Conservation (phyloP, 2,329 filamentous ascomycete species). For the Hypoxylon rubiginosum region DNA sequence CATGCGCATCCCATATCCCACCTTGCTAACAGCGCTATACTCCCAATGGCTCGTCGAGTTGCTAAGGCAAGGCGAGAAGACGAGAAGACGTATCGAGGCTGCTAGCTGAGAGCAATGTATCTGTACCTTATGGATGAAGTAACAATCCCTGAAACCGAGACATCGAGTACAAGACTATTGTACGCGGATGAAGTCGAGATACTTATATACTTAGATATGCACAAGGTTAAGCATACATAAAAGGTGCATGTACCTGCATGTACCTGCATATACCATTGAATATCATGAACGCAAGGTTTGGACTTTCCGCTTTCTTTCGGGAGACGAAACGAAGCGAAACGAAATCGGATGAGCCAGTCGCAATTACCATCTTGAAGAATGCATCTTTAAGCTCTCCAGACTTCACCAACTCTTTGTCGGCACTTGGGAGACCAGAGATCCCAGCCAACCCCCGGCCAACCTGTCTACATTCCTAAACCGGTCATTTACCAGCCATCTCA, state of each 20-base stretch:
- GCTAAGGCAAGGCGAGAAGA: conserved; percentile 3
- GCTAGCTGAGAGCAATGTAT: conserved; percentile 20
- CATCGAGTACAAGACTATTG: conserved; percentile 22
- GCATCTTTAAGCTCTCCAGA: conserved; percentile 3
- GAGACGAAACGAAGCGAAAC: background rate
- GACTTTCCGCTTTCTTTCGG: background rate
- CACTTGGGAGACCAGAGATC: background rate
- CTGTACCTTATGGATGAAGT: conserved; percentile 13
- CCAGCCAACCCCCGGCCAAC: conserved; percentile 40
- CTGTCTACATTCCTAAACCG: conserved; percentile 45
- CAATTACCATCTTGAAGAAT: conserved; percentile 16
- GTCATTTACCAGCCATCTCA: conserved; percentile 32
- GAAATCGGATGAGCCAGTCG: background rate
- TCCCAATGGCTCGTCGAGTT: conserved; percentile 13
- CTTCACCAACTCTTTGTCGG: background rate
- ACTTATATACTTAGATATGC: no score
- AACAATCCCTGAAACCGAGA: background rate
- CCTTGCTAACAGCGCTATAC: conserved; percentile 10
- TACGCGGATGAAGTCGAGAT: conserved; percentile 24
- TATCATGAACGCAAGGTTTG: background rate
- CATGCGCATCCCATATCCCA: conserved; percentile 6
- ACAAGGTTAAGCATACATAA: background rate
- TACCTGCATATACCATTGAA: conserved; percentile 1
- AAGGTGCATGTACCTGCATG: background rate
- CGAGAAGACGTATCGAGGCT: background rate